Base-by-base conservation (phyloP, 139 green algal genomes). In the Nannochloris sp. region DNA sequence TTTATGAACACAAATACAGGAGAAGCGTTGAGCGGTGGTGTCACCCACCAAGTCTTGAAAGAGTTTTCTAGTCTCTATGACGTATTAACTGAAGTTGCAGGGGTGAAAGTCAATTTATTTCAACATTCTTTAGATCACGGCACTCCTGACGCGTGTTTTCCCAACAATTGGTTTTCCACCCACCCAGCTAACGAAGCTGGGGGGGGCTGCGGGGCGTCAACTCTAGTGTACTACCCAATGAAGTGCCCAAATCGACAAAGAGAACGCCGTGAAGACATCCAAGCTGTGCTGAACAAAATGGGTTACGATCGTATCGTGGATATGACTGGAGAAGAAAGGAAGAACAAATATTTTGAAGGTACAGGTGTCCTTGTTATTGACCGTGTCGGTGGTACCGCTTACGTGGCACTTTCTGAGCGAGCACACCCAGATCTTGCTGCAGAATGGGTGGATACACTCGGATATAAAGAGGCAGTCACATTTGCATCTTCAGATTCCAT, bases 141-240 rank as follows among this genome's bases (percentile, higher is more conserved):
- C 67, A 96, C 92, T 0, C 92, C 92, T 6, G 92, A 98, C 65
- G 88, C 92, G 0, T 82, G 88, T 46, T 98, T 98, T 77, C 92
- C 92, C 58, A 98, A 98, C 87, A 98, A 98, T 87, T 98, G 92
- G 90, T 95, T 90, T 64, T 76, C 53, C 61, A 89, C 84, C 1
- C 84, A 89, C 65, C 51, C 73, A 13, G 67, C 64, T 0, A 66
- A 58, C n/a, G 80, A 87, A 55, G 71, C 63, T 6, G 69, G 53
- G 0, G 81, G 83, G 33, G 81, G 75, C 32, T 72, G 83, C 4
- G 32, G 55, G 14, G 33, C 79, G 38, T 51, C 34, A 61, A 95
- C 85, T 1, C 73, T 97, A 19, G 90, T 94, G 36, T 77, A 92
- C 35, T 97, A 96, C 78, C 90, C 91, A 48, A 93, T 97, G 85